These are phyloP conservation scores for Crithidia sp. DNA, from an alignment of 208 protist genomes.

Conservation along the genomic window DNA sequence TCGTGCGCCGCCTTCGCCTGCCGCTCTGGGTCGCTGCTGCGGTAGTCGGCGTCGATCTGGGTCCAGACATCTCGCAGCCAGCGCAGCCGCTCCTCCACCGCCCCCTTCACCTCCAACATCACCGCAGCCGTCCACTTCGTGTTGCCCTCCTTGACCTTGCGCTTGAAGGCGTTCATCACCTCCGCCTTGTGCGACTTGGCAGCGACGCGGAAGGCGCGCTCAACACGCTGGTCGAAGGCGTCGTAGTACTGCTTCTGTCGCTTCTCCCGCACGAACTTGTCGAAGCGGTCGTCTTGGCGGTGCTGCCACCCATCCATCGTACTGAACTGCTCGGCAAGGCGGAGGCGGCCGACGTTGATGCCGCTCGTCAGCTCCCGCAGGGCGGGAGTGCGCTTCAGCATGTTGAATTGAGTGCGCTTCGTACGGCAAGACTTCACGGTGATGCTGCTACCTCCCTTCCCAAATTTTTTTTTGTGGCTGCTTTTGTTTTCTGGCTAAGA, in stretches of 20 bases:
- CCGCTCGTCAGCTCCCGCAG: slow-evolving; percentile 45
- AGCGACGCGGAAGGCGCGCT: slow-evolving; percentile 70
- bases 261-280: slow-evolving; percentile 76
- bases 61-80: slow-evolving; percentile 90
- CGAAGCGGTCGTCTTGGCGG: slow-evolving; percentile 62
- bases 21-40: slow-evolving; percentile 60
- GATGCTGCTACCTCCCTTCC: no score
- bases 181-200: slow-evolving; percentile 74
- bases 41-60: slow-evolving; percentile 90
- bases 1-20: slow-evolving; percentile 73
- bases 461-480: no score
- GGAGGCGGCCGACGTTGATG: slow-evolving; percentile 70
- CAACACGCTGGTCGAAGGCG: slow-evolving; percentile 87
- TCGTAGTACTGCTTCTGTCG: slow-evolving; percentile 75
- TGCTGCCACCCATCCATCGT: slow-evolving; percentile 85
- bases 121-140: slow-evolving; percentile 70
- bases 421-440: no score
- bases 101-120: slow-evolving; percentile 65
- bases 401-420: not conserved
- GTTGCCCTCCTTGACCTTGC: slow-evolving; percentile 48
- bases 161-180: slow-evolving; percentile 85
- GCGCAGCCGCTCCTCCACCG: slow-evolving; percentile 64
- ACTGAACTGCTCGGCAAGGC: slow-evolving; percentile 78
- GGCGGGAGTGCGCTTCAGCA: slow-evolving; percentile 16
- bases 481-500: no score